Conservation (phyloP, 495 filamentous ascomycete species). For the Extremus antarcticus region DNA sequence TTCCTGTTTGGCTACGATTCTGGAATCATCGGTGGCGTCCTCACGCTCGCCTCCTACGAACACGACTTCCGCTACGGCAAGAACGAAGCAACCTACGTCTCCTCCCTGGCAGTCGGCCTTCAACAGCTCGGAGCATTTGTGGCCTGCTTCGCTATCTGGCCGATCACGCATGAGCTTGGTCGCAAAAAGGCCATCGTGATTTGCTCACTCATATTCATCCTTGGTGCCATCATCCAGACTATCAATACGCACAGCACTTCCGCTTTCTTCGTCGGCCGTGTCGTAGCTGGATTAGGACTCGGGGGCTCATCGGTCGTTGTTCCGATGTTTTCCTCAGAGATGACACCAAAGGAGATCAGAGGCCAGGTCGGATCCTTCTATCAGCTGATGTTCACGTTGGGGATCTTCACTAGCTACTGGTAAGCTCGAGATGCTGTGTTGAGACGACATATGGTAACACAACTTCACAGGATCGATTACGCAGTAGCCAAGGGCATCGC, state of each 20-base stretch:
- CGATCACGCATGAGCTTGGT: constrained; percentile 11
- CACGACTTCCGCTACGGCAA: constrained; percentile 11
- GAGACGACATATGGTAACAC: too few species aligned
- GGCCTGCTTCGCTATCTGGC: constrained; percentile 18
- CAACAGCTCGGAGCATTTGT: constrained; percentile 20
- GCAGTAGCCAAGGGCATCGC: constrained; percentile 12
- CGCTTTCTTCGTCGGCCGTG: constrained; percentile 22
- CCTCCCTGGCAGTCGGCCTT: constrained; percentile 13
- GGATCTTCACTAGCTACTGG: constrained; percentile 11
- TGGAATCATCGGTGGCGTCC: constrained; percentile 21
- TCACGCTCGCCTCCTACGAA: constrained; percentile 18
- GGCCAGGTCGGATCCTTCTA: constrained; percentile 23
- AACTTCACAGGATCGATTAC: constrained; percentile 13
- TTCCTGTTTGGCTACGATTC: constrained; percentile 28
- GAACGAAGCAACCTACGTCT: constrained; percentile 4
- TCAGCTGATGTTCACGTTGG: constrained; percentile 20
- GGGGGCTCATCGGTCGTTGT: constrained; percentile 21
- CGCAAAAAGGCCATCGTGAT: constrained; percentile 19
- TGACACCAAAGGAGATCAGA: constrained; percentile 19
- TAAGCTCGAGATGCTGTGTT: too few species aligned
- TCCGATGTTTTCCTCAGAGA: constrained; percentile 15
- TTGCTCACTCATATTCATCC: constrained; percentile 19
- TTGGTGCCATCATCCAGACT: constrained; percentile 25
- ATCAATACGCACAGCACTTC: constrained; percentile 23
- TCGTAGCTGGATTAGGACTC: constrained; percentile 23